Percentiles rank a stretch among this genome's conserved stretches.
phyloP scores from a whole-genome alignment of 192 early-diverging fungal genomes.

The Gryganskiella cystojenkinii region DNA sequence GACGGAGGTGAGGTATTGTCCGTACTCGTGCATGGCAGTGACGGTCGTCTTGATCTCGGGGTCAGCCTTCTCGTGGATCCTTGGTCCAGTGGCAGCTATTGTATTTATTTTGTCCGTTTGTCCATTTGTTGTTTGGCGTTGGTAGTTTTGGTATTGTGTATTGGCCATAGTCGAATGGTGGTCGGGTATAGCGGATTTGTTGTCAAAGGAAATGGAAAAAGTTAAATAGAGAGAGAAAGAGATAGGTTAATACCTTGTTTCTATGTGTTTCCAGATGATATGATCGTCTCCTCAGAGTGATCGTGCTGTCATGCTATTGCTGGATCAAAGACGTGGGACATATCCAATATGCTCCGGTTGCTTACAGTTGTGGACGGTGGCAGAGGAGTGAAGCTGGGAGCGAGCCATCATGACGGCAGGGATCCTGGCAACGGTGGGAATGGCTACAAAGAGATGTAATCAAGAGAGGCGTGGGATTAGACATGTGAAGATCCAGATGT shows the following conservation, averaged over 20 bases:
- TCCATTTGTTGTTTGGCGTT: no score
- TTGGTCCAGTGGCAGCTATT: constrained; percentile 41
- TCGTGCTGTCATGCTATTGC: no score
- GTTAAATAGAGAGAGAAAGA: no score
- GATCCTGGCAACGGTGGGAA: constrained; percentile 51
- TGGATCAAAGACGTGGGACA: not conserved
- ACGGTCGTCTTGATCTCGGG: constrained; percentile 48
- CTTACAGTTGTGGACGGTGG: constrained; percentile 41
- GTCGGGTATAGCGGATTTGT: no score
- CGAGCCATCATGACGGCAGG: constrained; percentile 38
- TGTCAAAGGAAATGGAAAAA: no score
- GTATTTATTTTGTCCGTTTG: not conserved
- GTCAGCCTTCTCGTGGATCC: constrained; percentile 44
- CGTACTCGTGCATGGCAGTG: constrained; percentile 80
- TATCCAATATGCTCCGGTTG: not conserved
- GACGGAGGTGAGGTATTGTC: constrained; percentile 84
- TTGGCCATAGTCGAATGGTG: no score
- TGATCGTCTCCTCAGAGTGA: no score
- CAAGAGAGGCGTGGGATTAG: not conserved
- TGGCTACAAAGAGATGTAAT: constrained; percentile 11
- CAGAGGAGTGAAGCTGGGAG: constrained; percentile 38
- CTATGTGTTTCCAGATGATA: no score
- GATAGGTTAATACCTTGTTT: no score
- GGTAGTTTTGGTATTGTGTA: no score
- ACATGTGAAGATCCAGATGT: not conserved